Evolutionary conservation across 106 monocot genomes (phyloP).

Genomic region (Platanthera zijinensis): DNA sequence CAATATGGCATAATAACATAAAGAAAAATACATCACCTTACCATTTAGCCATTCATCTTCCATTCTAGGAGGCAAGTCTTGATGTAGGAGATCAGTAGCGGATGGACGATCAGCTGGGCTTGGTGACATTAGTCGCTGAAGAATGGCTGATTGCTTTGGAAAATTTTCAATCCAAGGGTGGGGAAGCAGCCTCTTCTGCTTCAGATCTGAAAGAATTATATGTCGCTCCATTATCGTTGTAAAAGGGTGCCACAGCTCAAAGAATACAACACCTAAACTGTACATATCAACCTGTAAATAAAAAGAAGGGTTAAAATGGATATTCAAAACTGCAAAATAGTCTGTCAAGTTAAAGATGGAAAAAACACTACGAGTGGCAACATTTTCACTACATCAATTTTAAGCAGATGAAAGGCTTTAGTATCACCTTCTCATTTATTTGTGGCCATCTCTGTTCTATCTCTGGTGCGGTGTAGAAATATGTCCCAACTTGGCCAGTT

Average conservation of each 20-base stretch:
- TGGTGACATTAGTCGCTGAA: slow-evolving; percentile 62
- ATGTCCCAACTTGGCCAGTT: slow-evolving; percentile 99
- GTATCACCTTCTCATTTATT: slow-evolving; percentile 91
- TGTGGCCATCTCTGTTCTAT: slow-evolving; percentile 94
- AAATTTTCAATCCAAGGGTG: slow-evolving; percentile 58
- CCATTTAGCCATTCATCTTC: slow-evolving; percentile 98
- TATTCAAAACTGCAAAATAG: background rate
- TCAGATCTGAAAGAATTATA: slow-evolving; percentile 83
- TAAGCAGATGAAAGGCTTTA: background rate
- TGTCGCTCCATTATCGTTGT: slow-evolving; percentile 88
- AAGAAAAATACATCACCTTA: slow-evolving; percentile 14
- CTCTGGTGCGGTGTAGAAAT: slow-evolving; percentile 97
- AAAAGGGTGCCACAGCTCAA: slow-evolving; percentile 98
- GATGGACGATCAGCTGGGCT: slow-evolving; percentile 82
- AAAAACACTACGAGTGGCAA: background rate
- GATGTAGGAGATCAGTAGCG: slow-evolving; percentile 63
- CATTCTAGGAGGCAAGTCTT: slow-evolving; percentile 85
- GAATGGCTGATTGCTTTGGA: slow-evolving; percentile 51
- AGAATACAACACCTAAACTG: slow-evolving; percentile 94
- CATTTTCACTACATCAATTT: no score
- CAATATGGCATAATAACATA: background rate
- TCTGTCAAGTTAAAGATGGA: background rate
- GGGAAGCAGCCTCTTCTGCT: slow-evolving; percentile 65
- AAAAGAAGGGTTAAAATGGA: background rate
- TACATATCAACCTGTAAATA: slow-evolving; percentile 91